phyloP scores from a whole-genome alignment of 2,329 filamentous ascomycete species.

The Epicoccum sorghinum region DNA sequence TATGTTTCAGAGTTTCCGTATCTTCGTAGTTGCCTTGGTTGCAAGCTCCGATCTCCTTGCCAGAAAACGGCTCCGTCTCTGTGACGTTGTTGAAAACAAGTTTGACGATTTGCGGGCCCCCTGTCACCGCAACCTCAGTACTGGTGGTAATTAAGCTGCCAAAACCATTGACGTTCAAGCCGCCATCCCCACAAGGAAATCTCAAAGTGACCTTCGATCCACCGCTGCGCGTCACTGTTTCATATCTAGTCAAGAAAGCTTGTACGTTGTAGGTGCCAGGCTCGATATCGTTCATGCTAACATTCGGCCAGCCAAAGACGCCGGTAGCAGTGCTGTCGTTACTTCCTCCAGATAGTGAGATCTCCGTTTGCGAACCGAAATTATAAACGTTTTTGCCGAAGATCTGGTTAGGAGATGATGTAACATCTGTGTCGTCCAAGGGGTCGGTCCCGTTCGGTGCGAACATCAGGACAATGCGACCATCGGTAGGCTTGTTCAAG shows the following conservation, averaged over 20 bases:
- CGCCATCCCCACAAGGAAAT: slow-evolving; percentile 48
- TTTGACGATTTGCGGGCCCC: slow-evolving; percentile 36
- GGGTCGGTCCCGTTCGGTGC: slow-evolving; percentile 44
- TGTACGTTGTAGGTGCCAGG: slow-evolving; percentile 44
- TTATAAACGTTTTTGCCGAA: slow-evolving; percentile 47
- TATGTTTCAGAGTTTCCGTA: slow-evolving; percentile 39
- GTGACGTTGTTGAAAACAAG: slow-evolving; percentile 42
- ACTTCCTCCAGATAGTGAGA: slow-evolving; percentile 38
- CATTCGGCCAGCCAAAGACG: slow-evolving; percentile 45
- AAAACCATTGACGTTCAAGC: slow-evolving; percentile 34
- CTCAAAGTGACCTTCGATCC: slow-evolving; percentile 44
- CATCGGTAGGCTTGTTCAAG: slow-evolving; percentile 34
- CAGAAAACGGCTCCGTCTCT: slow-evolving; percentile 29
- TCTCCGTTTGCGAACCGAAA: slow-evolving; percentile 23
- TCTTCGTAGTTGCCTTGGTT: slow-evolving; percentile 49
- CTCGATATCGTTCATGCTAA: slow-evolving; percentile 38
- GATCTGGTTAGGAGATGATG: slow-evolving; percentile 42
- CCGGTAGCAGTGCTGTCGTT: slow-evolving; percentile 30
- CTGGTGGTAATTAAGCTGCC: slow-evolving; percentile 38
- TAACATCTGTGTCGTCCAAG: slow-evolving; percentile 46
- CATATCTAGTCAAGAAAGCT: slow-evolving; percentile 46
- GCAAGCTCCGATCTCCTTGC: slow-evolving; percentile 47
- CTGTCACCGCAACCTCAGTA: slow-evolving; percentile 33
- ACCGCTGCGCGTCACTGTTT: slow-evolving; percentile 44
- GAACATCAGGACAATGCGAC: slow-evolving; percentile 43